Conservation (phyloP, 495 filamentous ascomycete species). For the Staphylotrichum tortipilum region DNA sequence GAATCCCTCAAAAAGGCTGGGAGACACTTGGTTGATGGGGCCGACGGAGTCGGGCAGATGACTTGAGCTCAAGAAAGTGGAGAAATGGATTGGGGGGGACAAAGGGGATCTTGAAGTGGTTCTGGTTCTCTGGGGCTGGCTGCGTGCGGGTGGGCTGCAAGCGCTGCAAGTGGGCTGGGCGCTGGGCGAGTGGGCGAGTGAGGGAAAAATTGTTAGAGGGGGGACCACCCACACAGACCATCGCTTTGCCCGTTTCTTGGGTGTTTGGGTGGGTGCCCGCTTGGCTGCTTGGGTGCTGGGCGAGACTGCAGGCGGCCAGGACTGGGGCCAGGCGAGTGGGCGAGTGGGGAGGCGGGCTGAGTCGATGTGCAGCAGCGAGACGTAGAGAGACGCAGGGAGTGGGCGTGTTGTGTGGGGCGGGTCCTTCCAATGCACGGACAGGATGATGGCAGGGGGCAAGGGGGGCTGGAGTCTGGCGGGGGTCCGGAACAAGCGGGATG, state of each 20-base stretch:
- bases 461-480: not conserved
- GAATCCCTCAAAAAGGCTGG: conserved; percentile 13
- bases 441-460: not conserved
- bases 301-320: not conserved
- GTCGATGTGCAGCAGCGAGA: not conserved
- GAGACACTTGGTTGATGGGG: conserved; percentile 15
- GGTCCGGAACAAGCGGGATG: conserved; percentile 4
- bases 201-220: conserved; percentile 21
- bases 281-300: no score
- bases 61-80: conserved; percentile 21
- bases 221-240: no score
- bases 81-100: conserved; percentile 12
- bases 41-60: conserved; percentile 8
- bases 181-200: not conserved
- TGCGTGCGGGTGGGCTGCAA: no score
- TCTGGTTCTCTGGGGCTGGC: no score
- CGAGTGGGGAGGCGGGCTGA: conserved; percentile 11
- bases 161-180: no score
- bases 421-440: not conserved
- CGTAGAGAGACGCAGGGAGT: not conserved
- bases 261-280: no score
- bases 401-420: not conserved
- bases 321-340: not conserved
- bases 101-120: conserved; percentile 10
- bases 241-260: no score